Conservation (phyloP, 192 early-diverging fungal genomes). For the Backusella morwellensis region DNA sequence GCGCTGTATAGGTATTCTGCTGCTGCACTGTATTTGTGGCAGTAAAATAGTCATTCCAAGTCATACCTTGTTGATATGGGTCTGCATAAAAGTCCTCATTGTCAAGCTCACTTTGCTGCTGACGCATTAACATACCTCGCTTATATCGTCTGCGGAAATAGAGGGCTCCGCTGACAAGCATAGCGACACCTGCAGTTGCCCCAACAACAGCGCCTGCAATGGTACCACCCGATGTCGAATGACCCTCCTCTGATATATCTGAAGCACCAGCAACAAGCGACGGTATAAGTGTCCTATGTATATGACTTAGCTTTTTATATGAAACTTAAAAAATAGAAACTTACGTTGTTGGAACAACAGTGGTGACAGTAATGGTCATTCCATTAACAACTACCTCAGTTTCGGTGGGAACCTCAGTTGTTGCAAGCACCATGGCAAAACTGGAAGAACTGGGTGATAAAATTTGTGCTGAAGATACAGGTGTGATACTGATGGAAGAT, state of each 20-base stretch:
- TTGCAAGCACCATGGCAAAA: not conserved
- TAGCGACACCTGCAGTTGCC: not conserved
- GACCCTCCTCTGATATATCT: not conserved
- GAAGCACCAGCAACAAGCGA: not conserved
- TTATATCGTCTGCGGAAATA: conserved; percentile 3
- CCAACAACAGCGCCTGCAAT: conserved; percentile 15
- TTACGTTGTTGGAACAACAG: conserved; percentile 15
- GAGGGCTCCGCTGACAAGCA: not conserved
- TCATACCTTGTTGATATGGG: not conserved
- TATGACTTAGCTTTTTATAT: not conserved
- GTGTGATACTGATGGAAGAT: not conserved
- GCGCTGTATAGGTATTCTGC: not conserved
- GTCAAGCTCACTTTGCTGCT: conserved; percentile 5
- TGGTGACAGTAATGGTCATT: conserved; percentile 8
- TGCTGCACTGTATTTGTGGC: not conserved
- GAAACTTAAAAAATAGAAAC: not conserved
- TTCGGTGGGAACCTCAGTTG: conserved; percentile 2
- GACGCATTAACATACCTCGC: not conserved
- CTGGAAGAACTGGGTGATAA: not conserved
- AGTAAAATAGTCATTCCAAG: not conserved
- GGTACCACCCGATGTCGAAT: not conserved
- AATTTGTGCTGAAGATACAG: not conserved
- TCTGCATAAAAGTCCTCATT: conserved; percentile 22
- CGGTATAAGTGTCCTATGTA: conserved; percentile 10
- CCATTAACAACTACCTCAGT: conserved; percentile 15